These are phyloP conservation scores for Hymenotorrendiella dingleyae DNA, from an alignment of 2,329 filamentous ascomycete species.

Conservation along the genomic window DNA sequence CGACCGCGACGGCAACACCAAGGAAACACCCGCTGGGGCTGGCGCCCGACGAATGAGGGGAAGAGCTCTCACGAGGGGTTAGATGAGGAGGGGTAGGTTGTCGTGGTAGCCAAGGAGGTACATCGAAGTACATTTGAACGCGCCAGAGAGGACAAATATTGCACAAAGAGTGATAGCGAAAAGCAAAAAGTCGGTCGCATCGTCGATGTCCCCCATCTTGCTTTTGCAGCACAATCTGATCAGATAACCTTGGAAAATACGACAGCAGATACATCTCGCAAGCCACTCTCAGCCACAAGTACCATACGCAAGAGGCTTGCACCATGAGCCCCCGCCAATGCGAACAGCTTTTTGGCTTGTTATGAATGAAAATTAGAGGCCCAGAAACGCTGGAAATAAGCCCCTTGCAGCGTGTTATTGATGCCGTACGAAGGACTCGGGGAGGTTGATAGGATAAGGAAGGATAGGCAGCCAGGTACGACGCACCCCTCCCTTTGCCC, in stretches of 20 bases:
- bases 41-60: constrained; percentile 1
- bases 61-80: not conserved
- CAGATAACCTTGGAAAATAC: too few species aligned
- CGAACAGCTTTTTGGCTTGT: constrained; percentile 9
- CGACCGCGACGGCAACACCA: not conserved
- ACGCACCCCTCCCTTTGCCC: not conserved
- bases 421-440: constrained; percentile 1
- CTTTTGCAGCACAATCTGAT: too few species aligned
- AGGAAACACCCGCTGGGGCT: constrained; percentile 3
- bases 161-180: too few species aligned
- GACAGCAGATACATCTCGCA: too few species aligned
- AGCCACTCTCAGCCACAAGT: too few species aligned
- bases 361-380: not conserved
- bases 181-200: too few species aligned
- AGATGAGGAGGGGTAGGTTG: not conserved
- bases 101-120: not conserved
- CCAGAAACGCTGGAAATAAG: not conserved
- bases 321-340: constrained; percentile 4
- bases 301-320: constrained; percentile 10
- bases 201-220: too few species aligned
- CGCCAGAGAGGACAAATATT: too few species aligned
- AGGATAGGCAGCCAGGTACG: constrained; percentile 5
- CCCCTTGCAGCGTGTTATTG: constrained; percentile 2
- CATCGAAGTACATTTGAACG: too few species aligned
- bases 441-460: constrained; percentile 1